These are phyloP conservation scores for Floccularia luteovirens DNA, from an alignment of 768 basidiomycete genomes.

Conservation along the genomic window DNA sequence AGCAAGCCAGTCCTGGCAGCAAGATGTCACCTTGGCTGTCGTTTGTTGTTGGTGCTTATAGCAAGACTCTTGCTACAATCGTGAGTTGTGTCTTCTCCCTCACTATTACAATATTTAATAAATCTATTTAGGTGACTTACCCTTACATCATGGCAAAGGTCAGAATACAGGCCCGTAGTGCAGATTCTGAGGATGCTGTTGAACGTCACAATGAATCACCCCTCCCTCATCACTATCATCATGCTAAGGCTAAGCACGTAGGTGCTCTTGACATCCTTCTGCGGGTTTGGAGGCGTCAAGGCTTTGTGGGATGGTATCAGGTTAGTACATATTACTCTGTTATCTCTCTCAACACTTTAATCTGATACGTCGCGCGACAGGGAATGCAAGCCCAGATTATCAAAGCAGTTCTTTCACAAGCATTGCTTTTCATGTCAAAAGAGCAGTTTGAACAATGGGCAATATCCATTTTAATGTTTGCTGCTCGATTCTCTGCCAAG, in stretches of 20 bases:
- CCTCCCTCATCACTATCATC: constrained; percentile 30
- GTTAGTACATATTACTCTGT: constrained; percentile 29
- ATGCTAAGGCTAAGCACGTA: constrained; percentile 39
- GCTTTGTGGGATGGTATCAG: constrained; percentile 93
- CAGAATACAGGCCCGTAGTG: constrained; percentile 80
- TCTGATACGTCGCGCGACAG: constrained; percentile 24
- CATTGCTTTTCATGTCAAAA: constrained; percentile 93
- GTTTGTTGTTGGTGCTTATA: constrained; percentile 85
- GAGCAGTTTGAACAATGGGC: constrained; percentile 94
- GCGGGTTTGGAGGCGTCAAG: constrained; percentile 68
- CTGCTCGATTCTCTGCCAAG: constrained; percentile 26
- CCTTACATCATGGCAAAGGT: constrained; percentile 98
- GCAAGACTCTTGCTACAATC: constrained; percentile 93
- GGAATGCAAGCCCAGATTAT: constrained; percentile 96
- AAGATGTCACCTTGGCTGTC: constrained; percentile 75
- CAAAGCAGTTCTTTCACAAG: constrained; percentile 94
- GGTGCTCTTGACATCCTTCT: constrained; percentile 76
- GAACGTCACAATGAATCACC: constrained; percentile 31
- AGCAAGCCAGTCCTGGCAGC: constrained; percentile 30
- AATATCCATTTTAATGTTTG: constrained; percentile 56
- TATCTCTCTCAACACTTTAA: background rate
- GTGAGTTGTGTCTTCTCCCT: constrained; percentile 37
- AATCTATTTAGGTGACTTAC: constrained; percentile 67
- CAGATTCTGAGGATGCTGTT: constrained; percentile 42
- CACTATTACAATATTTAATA: background rate